Evolutionary conservation across 306 rosid genomes (phyloP).

Genomic region (Adenanthera pavonina): DNA sequence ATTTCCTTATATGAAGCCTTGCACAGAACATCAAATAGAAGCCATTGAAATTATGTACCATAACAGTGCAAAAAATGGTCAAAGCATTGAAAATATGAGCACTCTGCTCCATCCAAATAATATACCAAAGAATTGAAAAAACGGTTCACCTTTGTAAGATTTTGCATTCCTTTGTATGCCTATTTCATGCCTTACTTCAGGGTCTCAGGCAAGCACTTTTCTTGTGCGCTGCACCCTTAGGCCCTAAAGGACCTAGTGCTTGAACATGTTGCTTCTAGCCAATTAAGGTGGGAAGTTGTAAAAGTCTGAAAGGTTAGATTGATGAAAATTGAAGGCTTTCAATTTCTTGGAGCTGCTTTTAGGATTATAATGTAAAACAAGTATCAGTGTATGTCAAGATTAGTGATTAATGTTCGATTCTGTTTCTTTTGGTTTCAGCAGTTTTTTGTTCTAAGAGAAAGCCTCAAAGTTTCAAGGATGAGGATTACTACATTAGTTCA

Average conservation of each 20-base stretch:
- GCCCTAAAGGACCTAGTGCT: neutral
- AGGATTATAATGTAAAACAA: slow-evolving; percentile 28
- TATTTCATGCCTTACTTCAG: neutral
- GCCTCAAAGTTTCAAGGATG: slow-evolving; percentile 73
- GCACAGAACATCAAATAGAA: neutral
- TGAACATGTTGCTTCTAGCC: slow-evolving; percentile 13
- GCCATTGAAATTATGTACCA: neutral
- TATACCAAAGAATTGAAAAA: neutral
- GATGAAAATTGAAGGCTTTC: slow-evolving; percentile 17
- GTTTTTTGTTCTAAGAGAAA: slow-evolving; percentile 74
- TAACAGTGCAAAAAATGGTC: neutral
- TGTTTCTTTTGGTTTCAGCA: slow-evolving; percentile 49
- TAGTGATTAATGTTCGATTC: slow-evolving; percentile 28
- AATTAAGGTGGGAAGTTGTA: neutral
- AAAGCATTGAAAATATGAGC: neutral
- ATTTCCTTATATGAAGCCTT: neutral
- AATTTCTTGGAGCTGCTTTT: slow-evolving; percentile 23
- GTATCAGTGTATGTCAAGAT: slow-evolving; percentile 2
- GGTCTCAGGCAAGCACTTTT: neutral
- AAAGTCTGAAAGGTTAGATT: slow-evolving; percentile 27
- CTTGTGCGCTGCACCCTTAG: neutral
- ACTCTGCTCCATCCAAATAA: neutral
- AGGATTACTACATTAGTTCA: slow-evolving; percentile 82
- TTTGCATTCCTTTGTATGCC: neutral
- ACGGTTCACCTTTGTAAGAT: neutral